phyloP scores from a whole-genome alignment of 2,329 filamentous ascomycete species.

The Plenodomus tracheiphilus region DNA sequence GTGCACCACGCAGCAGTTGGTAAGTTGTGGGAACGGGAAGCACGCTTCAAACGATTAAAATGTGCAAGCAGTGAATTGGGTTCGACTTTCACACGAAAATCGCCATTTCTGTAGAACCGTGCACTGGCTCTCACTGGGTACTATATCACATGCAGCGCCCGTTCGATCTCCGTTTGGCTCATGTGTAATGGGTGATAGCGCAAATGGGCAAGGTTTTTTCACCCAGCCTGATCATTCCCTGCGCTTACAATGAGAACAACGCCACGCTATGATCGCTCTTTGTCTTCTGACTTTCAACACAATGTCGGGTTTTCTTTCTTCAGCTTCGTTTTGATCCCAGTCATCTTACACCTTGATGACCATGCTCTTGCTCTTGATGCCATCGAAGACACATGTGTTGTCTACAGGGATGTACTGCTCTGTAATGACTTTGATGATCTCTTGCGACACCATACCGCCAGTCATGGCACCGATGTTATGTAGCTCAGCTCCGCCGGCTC shows the following conservation, averaged over 20 bases:
- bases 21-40: too few relatives aligned
- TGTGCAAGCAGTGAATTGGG: not conserved
- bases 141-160: not conserved
- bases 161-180: not conserved
- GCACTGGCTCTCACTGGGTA: not conserved
- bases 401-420: slow-evolving; percentile 67
- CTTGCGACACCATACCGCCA: slow-evolving; percentile 94
- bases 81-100: not conserved
- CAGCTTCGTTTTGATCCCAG: not conserved
- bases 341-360: slow-evolving; percentile 52
- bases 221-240: not conserved
- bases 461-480: slow-evolving; percentile 89
- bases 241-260: not conserved
- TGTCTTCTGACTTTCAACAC: not conserved
- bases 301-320: not conserved
- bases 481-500: slow-evolving; percentile 81
- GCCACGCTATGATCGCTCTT: not conserved
- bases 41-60: too few relatives aligned
- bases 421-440: slow-evolving; percentile 88
- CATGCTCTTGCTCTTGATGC: slow-evolving; percentile 59
- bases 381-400: slow-evolving; percentile 67
- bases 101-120: not conserved
- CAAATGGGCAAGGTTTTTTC: not conserved
- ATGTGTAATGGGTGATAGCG: not conserved
- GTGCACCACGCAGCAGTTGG: too few relatives aligned